Evolutionary conservation across 225 moss, liverwort and hornwort species (phyloP).

Genomic region (Ulota crispa): DNA sequence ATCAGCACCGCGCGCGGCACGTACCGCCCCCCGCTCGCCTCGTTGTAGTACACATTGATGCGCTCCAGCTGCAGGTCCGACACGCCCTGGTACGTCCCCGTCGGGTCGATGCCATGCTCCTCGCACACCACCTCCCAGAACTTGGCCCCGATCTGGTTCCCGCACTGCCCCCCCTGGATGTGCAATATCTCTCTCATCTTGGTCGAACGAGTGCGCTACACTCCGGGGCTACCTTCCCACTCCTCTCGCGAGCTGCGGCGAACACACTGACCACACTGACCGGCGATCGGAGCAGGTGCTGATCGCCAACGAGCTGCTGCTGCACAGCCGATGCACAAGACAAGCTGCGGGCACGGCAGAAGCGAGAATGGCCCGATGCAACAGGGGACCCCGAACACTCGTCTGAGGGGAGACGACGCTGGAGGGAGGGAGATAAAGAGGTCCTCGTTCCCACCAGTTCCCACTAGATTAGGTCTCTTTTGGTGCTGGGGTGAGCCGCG

Average conservation of each 20-base stretch:
- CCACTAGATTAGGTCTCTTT: constrained; percentile 28
- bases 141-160: constrained; percentile 58
- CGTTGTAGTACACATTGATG: constrained; percentile 55
- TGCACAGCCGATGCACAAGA: background rate
- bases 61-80: constrained; percentile 59
- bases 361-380: background rate
- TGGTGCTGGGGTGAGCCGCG: fast-evolving
- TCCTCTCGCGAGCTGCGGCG: background rate
- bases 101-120: constrained; percentile 58
- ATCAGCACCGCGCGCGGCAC: constrained; percentile 56
- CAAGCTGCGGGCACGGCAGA: background rate
- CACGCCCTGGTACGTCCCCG: constrained; percentile 52
- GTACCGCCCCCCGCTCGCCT: constrained; percentile 53
- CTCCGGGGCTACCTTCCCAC: background rate
- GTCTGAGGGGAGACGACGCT: background rate
- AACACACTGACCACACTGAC: fast-evolving
- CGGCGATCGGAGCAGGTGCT: too few species aligned
- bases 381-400: constrained; percentile 10
- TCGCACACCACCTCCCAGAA: constrained; percentile 61
- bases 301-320: background rate
- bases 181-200: constrained; percentile 55
- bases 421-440: constrained; percentile 28
- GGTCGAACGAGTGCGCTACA: background rate
- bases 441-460: background rate
- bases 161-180: constrained; percentile 56